Base-by-base conservation (phyloP, 441 rosid species). In the Erodium chrysanthum region DNA sequence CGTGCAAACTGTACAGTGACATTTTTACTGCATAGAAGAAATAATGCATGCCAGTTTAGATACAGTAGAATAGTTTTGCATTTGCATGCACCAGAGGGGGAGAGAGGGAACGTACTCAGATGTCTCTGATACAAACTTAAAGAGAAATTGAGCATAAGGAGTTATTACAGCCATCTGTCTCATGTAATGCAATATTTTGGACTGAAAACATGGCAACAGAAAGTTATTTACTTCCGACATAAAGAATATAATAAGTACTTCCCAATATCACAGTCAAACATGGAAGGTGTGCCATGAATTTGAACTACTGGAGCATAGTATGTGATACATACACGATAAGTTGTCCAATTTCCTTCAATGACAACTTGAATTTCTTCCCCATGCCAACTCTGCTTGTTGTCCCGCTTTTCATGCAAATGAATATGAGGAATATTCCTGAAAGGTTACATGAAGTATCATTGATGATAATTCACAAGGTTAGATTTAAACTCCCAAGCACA, bases 91-190 rank as follows among this genome's bases (percentile, higher is more conserved):
- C 64, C 66, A 67, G 73, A 70, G 70, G 29, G 29, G 29, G 3
- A 72, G 79, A 74, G 66, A 70, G 82, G 78, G 78, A 68, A 20
- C 80, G 56, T 86, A 93, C 98, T 93, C 98, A 1, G 92, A 71
- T 67, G 88, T 66, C 66, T 91, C 96, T 12, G 97, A 82, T 73
- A 91, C 72, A 81, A 88, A 93, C 83, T 74, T 86, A 79, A 93
- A 93, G 27, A 88, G 74, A 81, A 93, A 93, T 71, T 93, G 93
- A 15, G 98, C 91, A 70, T 93, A 93, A 2, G 98, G 98, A 44
- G 98, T 93, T 80, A 93, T 91, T 70, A 93, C 97, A 76, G 98
- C 98, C 98, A 93, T 93, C 78, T 93, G 97, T 73, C 98, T 84
- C 96, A 93, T 89, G 78, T 88, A 93, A 77, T 93, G 98, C 88